Evolutionary conservation across 2,329 filamentous ascomycete species (phyloP), one percentile per base, ranked within the genome.

Genomic region (Bipolaris cookei): DNA sequence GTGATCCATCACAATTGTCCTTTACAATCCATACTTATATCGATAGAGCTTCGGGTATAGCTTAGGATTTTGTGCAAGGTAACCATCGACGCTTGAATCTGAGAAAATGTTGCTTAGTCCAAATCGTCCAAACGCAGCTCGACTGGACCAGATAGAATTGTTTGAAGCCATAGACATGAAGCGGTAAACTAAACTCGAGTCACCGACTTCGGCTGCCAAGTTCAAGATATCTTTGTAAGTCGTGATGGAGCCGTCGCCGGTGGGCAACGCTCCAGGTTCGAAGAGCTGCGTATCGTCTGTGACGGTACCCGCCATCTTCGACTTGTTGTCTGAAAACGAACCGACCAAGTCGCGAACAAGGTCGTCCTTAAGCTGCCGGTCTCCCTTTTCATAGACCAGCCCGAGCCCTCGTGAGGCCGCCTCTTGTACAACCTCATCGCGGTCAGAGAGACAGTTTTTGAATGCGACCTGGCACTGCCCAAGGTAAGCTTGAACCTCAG

Each of bases 81-180:
- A 88, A 1, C 85, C 85, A 65, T 86, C 83, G 13, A 86, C 82
- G 56, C 83, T 87, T 0, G 93, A 93, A 68, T 96, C 92, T 0
- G 92, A 95, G 45, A 99, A 85, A 59, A 99, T 94, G 64, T 86
- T 95, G 74, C 92, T 96, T 47, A 99, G 83, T 0, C 95, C 95
- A 65, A 98, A 97, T 10, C 92, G 86, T 2, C 95, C 95, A 77
- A 99, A 98, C 0, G 95, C 95, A 1, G 95, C 96, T 48, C 95
- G 87, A n/a, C 92, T 96, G 1, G 92, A 94, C 95, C 95, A 99
- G 14, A 96, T 96, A 0, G 93, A 92, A 45, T 96, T 96, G 70
- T 97, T 97, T 1, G 92, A 92, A 2, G 95, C 95, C 65, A 99
- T 83, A 0, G 93, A 94, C 95, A 99, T 99, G 79, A 99, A 98